phyloP scores from a whole-genome alignment of 1,284 basidiomycete species.

The Boletus subluridellus region DNA sequence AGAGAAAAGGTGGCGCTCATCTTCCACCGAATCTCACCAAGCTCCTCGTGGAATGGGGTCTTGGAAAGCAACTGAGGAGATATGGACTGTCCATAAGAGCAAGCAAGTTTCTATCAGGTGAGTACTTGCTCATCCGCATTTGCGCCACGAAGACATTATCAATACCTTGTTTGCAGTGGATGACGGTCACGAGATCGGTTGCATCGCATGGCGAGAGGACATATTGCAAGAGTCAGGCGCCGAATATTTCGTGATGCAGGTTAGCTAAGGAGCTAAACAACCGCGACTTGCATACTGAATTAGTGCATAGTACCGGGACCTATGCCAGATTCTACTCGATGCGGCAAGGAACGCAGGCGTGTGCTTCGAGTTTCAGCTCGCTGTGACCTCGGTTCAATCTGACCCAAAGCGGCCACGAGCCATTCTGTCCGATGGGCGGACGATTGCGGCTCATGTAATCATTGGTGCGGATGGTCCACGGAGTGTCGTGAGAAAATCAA shows the following conservation, averaged over 20 bases:
- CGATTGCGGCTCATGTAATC: conserved; percentile 39
- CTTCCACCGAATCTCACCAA: conserved; percentile 53
- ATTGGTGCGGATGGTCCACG: conserved; percentile 43
- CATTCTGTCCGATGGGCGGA: conserved; percentile 36
- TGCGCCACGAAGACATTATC: background rate
- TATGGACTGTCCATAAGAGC: conserved; percentile 31
- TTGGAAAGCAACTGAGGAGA: conserved; percentile 40
- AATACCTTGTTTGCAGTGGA: conserved; percentile 36
- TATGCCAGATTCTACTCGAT: conserved; percentile 42
- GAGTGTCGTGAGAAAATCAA: conserved; percentile 27
- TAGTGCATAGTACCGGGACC: conserved; percentile 42
- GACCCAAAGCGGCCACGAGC: conserved; percentile 28
- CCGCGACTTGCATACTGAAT: conserved; percentile 1
- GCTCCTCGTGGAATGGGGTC: conserved; percentile 50
- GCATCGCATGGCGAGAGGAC: conserved; percentile 49
- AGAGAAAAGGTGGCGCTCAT: conserved; percentile 44
- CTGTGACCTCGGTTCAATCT: conserved; percentile 35
- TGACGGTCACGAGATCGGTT: conserved; percentile 45
- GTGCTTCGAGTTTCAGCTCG: conserved; percentile 38
- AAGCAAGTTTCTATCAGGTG: conserved; percentile 27
- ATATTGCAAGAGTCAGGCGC: conserved; percentile 54
- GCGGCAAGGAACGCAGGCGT: conserved; percentile 43
- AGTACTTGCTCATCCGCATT: background rate
- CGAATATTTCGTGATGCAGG: conserved; percentile 49
- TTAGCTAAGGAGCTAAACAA: conserved; percentile 23